Base-by-base conservation (phyloP, 495 filamentous ascomycete species). In the Xylaria flabelliformis region DNA sequence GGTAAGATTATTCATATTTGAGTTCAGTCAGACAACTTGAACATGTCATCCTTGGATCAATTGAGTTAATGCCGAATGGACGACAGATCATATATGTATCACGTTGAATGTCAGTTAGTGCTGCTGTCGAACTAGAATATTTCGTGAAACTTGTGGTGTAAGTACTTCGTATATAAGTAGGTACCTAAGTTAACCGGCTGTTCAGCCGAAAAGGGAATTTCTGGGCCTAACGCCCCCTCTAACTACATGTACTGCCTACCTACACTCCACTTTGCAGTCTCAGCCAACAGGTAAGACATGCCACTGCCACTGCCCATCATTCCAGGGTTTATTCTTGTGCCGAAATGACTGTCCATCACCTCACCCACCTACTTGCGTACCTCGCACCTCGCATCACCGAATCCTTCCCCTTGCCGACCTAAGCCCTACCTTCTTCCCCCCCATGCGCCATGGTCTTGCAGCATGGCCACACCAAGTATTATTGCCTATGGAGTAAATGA, bases 381-480 rank as follows among this genome's bases (percentile, higher is more conserved):
- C 0, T 29, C 26, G 26, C 29, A 56, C 10, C n/a, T n/a, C 19
- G 48, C 48, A 51, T 21, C n/a, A 32, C 26, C 53, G 19, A 59
- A 24, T 26, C n/a, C 55, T 61, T 15, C 6, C 32, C 56, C 56
- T 29, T 55, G 24, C n/a, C 51, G 51, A 55, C 56, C 19, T 58
- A 36, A 61, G 34, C 58, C 58, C 58, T 61, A 61, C 61, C 61
- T 42, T 39, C 36, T 0, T 39, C 36, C 36, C 39, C 61, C 61
- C 61, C 59, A 21, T 63, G 61, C 39, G 61, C 36, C 61, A 42
- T 63, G 19, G 34, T 32, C 58, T 61, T 39, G 58, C 34, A 63
- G 61, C 13, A 44, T 44, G 61, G 61, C 32, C 61, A 63, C 61
- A 63, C 39, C 61, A 63, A 63, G 17, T 63, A 63, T 63, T 41